Evolutionary conservation across 1,139 yeast genomes (phyloP).

Genomic region (Keqinozyma sinolaborantium): DNA sequence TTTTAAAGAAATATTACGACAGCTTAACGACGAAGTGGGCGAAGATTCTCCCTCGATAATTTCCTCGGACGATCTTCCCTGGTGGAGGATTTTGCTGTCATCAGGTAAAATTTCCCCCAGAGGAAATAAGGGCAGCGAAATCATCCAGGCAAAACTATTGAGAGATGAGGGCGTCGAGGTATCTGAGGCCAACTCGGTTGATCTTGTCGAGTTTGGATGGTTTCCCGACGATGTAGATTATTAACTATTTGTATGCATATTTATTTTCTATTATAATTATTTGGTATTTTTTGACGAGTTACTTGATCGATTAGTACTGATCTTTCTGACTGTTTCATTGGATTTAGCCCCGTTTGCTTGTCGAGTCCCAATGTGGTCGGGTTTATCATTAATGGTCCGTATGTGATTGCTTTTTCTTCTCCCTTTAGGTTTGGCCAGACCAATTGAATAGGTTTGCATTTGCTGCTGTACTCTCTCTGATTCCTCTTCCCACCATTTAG

Average conservation of each 20-base stretch:
- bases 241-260: conserved; percentile 4
- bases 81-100: conserved; percentile 77
- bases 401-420: conserved; percentile 3
- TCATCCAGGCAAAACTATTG: conserved; percentile 45
- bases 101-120: conserved; percentile 62
- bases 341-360: neutral
- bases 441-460: conserved; percentile 18
- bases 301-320: no score
- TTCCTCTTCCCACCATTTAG: conserved; percentile 80
- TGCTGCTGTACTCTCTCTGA: conserved; percentile 54
- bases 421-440: conserved; percentile 2
- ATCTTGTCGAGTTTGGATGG: conserved; percentile 58
- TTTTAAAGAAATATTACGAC: conserved; percentile 17
- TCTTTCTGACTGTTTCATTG: no score
- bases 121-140: conserved; percentile 37
- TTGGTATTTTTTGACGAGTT: conserved; percentile 1
- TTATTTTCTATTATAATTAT: conserved; percentile 1
- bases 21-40: conserved; percentile 17
- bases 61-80: conserved; percentile 40
- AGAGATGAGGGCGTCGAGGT: conserved; percentile 49
- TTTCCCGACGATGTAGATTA: conserved; percentile 51
- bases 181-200: conserved; percentile 33
- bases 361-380: no score
- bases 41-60: conserved; percentile 15
- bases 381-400: conserved; percentile 1